A percentile compares a stretch with the other conserved stretches of the same genome.
Conservation (phyloP, 129 eudicot species). For the Chrysanthemum makinoi region DNA sequence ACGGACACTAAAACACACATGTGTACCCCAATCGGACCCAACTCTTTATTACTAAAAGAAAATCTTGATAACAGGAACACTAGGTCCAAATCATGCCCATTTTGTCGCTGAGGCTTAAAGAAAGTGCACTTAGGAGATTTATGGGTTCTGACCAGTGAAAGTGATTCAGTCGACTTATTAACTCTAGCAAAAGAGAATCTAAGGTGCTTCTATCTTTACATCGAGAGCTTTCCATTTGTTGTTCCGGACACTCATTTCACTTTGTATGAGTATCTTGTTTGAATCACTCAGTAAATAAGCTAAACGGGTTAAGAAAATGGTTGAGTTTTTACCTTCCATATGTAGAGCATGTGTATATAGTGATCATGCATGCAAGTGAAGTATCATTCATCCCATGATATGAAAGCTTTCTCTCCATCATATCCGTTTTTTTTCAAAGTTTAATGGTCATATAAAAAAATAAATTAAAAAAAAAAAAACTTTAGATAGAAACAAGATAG, state of each 20-base stretch:
- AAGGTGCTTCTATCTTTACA: slow-evolving; percentile 55
- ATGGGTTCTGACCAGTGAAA: slow-evolving; percentile 61
- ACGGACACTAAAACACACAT: not conserved
- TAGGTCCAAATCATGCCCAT: slow-evolving; percentile 74
- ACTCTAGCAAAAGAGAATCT: slow-evolving; percentile 64
- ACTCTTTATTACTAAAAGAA: not conserved
- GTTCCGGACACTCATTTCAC: slow-evolving; percentile 42
- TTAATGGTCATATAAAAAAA: too few species aligned
- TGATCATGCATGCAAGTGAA: slow-evolving; percentile 12
- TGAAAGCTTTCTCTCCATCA: too few species aligned
- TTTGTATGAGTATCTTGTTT: slow-evolving; percentile 53
- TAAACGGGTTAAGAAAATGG: slow-evolving; percentile 23
- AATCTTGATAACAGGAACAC: slow-evolving; percentile 44
- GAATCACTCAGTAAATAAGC: not conserved
- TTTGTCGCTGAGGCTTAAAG: slow-evolving; percentile 71
- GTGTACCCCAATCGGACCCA: not conserved
- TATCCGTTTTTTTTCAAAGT: too few species aligned
- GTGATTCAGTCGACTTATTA: slow-evolving; percentile 45
- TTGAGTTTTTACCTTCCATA: not conserved
- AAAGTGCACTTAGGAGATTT: slow-evolving; percentile 54
- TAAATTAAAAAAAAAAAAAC: too few species aligned
- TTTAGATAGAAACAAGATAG: too few species aligned
- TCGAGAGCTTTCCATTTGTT: slow-evolving; percentile 51
- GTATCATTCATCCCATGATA: slow-evolving; percentile 24
- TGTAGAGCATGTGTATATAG: slow-evolving; percentile 22